Evolutionary conservation across 208 protist species (phyloP), one percentile per base, ranked within the genome.

Genomic region (Crithidia expoeki): DNA sequence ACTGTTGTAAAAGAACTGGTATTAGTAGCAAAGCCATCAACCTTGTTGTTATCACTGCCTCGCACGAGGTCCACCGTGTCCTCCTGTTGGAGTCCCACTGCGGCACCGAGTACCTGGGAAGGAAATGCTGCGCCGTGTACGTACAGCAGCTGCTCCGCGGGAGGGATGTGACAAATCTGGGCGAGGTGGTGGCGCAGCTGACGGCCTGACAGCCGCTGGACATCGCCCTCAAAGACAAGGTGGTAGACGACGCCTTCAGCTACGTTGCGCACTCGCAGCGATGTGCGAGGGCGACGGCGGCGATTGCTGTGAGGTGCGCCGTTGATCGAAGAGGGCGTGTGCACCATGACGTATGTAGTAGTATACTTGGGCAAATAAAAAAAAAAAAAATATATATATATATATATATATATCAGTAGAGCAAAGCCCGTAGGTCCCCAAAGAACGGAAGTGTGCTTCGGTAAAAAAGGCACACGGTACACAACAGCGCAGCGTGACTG

Each of bases 181-280:
- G 83, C 79, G 17, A 93, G 68, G 62, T 89, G 79, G 38, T 52
- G 59, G 17, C 70, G 62, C 38, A 93, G 71, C 64, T 85, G 79
- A 10, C 27, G 52, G 1, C 79, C 80, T 9, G 79, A 87, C 25
- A 93, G 79, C 6, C 74, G 68, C 28, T 34, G 53, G 7, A 88
- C 51, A 27, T 77, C 77, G 16, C 87, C 87, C 27, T 88, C 84
- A 62, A 93, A 88, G 30, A 88, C 76, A 32, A 93, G 81, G 57
- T 89, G 75, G 53, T 88, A 90, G 3, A 90, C 55, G 23, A 88
- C 74, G 23, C 84, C 81, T 3, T 60, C 70, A 4, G 46, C 61
- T 17, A 72, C 27, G 74, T 90, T 81, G 23, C 82, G 84, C 5
- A 93, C 80, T 9, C 70, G 74, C 12, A 93, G 59, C 1, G 80